Conservation (phyloP, 768 basidiomycete genomes). For the Suillus subluteus region DNA sequence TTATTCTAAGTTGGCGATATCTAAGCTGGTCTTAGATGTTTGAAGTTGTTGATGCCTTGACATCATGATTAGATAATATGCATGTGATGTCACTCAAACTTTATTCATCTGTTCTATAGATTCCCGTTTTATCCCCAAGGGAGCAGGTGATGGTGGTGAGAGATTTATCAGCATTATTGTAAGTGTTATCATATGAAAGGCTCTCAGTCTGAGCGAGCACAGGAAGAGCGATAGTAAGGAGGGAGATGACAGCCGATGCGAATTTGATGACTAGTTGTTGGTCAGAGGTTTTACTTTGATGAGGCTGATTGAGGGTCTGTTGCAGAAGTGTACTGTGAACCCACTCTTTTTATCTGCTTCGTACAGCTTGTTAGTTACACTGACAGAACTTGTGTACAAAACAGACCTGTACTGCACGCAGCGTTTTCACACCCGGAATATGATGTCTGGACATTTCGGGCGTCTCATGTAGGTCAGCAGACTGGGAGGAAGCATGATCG, state of each 20-base stretch:
- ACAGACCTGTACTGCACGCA: background rate
- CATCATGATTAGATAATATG: too few species aligned
- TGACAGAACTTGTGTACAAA: background rate
- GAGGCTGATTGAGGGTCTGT: background rate
- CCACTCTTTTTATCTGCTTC: constrained; percentile 20
- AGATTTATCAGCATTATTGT: constrained; percentile 29
- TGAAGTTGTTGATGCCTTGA: too few species aligned
- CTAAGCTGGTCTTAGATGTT: too few species aligned
- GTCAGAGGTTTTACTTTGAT: background rate
- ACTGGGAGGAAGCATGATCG: background rate
- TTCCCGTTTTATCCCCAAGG: too few species aligned
- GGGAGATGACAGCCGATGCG: constrained; percentile 12
- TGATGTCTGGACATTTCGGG: background rate
- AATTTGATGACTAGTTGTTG: constrained; percentile 29
- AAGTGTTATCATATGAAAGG: constrained; percentile 36
- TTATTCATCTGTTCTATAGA: too few species aligned
- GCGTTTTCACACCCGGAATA: constrained; percentile 9
- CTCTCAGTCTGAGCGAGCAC: constrained; percentile 20
- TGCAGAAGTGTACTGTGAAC: constrained; percentile 1
- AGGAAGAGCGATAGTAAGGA: constrained; percentile 21
- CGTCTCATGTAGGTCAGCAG: constrained; percentile 13
- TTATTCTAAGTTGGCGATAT: too few species aligned
- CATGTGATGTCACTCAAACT: too few species aligned
- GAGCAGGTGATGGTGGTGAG: constrained; percentile 35
- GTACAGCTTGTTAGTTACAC: background rate